Conservation (phyloP, 331 rosid species). For the Rosa hybrid region DNA sequence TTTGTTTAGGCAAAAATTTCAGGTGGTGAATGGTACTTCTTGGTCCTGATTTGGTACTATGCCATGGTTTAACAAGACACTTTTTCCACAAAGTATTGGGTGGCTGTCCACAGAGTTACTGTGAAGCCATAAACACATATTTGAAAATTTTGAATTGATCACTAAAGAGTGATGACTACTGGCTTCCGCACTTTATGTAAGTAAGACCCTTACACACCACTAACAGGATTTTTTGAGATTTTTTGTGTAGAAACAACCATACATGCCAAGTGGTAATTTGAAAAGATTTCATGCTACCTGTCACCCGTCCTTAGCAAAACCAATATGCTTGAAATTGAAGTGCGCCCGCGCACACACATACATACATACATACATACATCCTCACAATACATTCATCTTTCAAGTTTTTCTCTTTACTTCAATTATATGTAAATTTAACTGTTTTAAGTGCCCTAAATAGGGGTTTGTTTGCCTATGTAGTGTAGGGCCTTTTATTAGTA, state of each 20-base stretch:
- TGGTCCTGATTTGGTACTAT: neutral
- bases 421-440: too few relatives aligned
- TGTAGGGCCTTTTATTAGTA: neutral
- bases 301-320: neutral
- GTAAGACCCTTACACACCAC: neutral
- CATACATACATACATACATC: too few relatives aligned
- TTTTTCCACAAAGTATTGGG: neutral
- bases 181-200: neutral
- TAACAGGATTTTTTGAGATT: neutral
- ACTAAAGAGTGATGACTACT: neutral
- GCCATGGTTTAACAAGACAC: neutral
- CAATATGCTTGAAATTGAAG: neutral
- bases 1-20: neutral
- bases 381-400: too few relatives aligned
- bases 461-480: neutral
- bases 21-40: neutral
- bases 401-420: neutral
- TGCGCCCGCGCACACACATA: neutral
- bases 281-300: neutral
- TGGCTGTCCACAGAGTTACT: neutral
- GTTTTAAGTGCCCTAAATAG: neutral
- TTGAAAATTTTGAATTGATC: neutral
- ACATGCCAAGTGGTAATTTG: neutral
- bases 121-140: neutral
- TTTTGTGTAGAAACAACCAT: neutral